Percentiles rank a stretch among this genome's conserved stretches.
Evolutionary conservation across 2,329 filamentous ascomycete genomes (phyloP).

Genomic region (Scedosporium apiospermum): DNA sequence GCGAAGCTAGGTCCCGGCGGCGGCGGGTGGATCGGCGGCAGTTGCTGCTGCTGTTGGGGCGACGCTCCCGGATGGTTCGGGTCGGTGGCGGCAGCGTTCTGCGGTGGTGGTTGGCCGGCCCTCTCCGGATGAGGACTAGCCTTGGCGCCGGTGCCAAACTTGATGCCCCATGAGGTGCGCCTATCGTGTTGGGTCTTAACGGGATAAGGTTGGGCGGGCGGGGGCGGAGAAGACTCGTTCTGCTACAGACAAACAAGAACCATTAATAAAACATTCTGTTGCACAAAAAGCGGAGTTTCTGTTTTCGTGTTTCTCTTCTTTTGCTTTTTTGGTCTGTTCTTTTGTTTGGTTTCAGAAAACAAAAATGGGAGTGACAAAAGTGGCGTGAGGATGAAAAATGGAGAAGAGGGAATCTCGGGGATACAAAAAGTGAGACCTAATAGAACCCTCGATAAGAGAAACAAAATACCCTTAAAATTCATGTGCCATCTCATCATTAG

Average conservation of each 20-base stretch:
- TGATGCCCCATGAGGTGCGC: slow-evolving; percentile 35
- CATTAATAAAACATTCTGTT: slow-evolving; percentile 20
- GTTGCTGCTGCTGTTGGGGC: slow-evolving; percentile 7
- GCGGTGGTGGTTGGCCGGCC: background rate
- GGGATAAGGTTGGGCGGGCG: slow-evolving; percentile 19
- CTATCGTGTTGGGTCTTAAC: slow-evolving; percentile 26
- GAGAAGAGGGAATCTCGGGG: background rate
- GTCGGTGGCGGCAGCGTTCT: slow-evolving; percentile 5
- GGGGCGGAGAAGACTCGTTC: slow-evolving; percentile 24
- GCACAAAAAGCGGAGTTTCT: background rate
- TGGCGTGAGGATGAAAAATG: background rate
- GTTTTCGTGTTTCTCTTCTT: background rate
- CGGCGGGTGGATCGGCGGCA: slow-evolving; percentile 5
- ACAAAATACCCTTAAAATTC: slow-evolving; percentile 12
- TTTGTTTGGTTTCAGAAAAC: background rate
- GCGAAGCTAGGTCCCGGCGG: slow-evolving; percentile 9
- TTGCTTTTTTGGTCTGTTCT: background rate
- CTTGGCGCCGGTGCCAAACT: slow-evolving; percentile 22
- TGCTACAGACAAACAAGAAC: slow-evolving; percentile 20
- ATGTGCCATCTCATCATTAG: slow-evolving; percentile 25
- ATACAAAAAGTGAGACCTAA: background rate
- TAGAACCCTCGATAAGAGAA: background rate
- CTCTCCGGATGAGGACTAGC: slow-evolving; percentile 2
- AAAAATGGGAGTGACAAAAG: background rate
- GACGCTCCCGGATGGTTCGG: background rate